Conservation (phyloP, 176 grass and related monocot genomes). For the Carex scoparia region DNA sequence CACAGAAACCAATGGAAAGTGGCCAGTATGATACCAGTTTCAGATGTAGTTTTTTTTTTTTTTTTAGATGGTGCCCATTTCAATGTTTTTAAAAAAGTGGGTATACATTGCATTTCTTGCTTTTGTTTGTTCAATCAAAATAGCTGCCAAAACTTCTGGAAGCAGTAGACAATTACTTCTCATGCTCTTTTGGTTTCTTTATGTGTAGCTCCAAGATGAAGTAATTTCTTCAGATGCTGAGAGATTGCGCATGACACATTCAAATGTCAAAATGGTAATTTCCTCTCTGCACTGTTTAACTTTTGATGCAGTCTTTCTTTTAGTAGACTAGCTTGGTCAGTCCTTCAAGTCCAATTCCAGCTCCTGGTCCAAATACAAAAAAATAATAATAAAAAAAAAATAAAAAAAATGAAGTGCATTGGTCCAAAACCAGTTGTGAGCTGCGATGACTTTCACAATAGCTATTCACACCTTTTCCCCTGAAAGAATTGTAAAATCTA, state of each 20-base stretch:
- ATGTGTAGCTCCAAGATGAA: constrained; percentile 88
- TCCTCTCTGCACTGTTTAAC: background rate
- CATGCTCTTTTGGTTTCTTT: background rate
- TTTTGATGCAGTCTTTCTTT: background rate
- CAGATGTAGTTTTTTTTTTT: background rate
- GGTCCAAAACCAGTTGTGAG: background rate
- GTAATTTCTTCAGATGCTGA: constrained; percentile 84
- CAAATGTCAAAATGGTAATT: constrained; percentile 81
- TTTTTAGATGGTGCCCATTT: background rate
- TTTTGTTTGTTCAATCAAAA: background rate
- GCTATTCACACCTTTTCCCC: background rate
- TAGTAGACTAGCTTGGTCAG: background rate
- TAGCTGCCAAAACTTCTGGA: background rate
- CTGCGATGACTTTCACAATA: background rate
- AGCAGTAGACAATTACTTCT: background rate
- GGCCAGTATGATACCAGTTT: background rate
- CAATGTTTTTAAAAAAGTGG: background rate
- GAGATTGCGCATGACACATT: constrained; percentile 72
- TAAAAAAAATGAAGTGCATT: background rate
- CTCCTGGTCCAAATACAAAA: background rate
- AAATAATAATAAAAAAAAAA: too few species aligned
- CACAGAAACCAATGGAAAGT: background rate
- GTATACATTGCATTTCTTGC: background rate
- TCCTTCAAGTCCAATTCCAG: background rate
- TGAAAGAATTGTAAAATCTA: background rate